Base-by-base conservation (phyloP, 192 early-diverging fungal genomes). In the Allomyces macrogynus region DNA sequence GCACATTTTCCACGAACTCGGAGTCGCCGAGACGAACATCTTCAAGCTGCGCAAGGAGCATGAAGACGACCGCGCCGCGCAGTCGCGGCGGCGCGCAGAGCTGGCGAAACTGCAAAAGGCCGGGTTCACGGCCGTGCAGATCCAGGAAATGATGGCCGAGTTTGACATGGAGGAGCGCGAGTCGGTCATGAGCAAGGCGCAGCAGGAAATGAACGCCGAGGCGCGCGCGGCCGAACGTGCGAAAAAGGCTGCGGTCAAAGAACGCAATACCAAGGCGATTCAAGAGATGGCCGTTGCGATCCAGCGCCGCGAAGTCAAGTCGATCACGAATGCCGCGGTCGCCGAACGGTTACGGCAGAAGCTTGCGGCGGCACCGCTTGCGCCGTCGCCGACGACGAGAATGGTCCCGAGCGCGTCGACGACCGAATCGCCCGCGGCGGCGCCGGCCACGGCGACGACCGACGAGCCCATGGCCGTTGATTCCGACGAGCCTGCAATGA, bases 151-250 rank as follows among this genome's bases (percentile, higher is more conserved):
- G 49, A 57, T 57, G 49, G 20, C 49, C 54, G 69, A 71, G n/a
- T 71, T 87, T 24, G 69, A 83, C 63, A 70, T 83, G 61, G 73
- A 67, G 18, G 77, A 81, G 43, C 74, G 86, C 44, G 78, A 87
- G 65, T 65, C 72, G 26, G 79, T 87, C 70, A 74, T 89, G 70
- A 73, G 80, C 54, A 81, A 81, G 49, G 49, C 12, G 49, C 49
- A 57, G 49, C 49, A n/a, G 16, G 49, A 14, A 57, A 57, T 57
- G 16, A 0, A 57, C 49, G 49, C 49, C 49, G 22, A 25, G 61
- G 61, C 18, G 23, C 22, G 23, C 24, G 61, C 61, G 0, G 23
- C 16, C 40, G 27, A 24, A 5, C 64, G 23, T 43, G 23, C 64
- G 3, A 40, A 44, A 0, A 26, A n/a, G 63, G 63, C 20, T 24